Base-by-base conservation (phyloP, 768 basidiomycete species). In the Pluteus cervinus region DNA sequence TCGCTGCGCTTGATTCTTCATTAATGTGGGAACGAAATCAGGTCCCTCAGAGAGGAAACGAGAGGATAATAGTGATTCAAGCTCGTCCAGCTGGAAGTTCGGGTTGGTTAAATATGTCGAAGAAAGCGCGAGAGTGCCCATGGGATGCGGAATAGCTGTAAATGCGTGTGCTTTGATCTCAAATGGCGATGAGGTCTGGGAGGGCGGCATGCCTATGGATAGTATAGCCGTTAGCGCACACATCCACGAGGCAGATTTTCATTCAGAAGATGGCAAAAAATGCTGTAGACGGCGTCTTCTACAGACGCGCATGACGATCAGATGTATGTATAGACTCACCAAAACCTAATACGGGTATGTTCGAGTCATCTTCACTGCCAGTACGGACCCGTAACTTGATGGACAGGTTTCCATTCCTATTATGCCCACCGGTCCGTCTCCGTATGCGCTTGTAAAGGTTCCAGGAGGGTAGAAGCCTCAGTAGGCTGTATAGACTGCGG, bases 391-490 rank as follows among this genome's bases (percentile, higher is more conserved):
- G 63, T 17, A 81, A 47, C 21, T 70, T 65, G 37, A 81, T 73
- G 36, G 58, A 57, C 26, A 79, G 55, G 41, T 66, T 66, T 30
- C 65, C 67, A 36, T 60, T 67, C 54, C 51, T 68, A n/a, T n/a
- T n/a, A n/a, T n/a, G n/a, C n/a, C n/a, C n/a, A 39, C 63, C 65
- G 29, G 55, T 55, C 18, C 60, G 55, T 52, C 66, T 62, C 42
- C 77, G 68, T 25, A 81, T 63, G 34, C 76, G 75, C 52, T 73
- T 79, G 56, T 72, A 72, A 35, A 82, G 70, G 55, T 74, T 81
- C 85, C 86, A 90, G 0, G 81, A 66, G 12, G 87, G 87, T 3
- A 88, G 69, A 17, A 86, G 68, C 37, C 85, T 72, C 31, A 89
- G 67, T 29, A 89, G 58, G 36, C 77, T 80, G 65, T 66, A 90